Evolutionary conservation across 2,329 filamentous ascomycete genomes (phyloP).

Genomic region (Phyllosticta capitalensis): DNA sequence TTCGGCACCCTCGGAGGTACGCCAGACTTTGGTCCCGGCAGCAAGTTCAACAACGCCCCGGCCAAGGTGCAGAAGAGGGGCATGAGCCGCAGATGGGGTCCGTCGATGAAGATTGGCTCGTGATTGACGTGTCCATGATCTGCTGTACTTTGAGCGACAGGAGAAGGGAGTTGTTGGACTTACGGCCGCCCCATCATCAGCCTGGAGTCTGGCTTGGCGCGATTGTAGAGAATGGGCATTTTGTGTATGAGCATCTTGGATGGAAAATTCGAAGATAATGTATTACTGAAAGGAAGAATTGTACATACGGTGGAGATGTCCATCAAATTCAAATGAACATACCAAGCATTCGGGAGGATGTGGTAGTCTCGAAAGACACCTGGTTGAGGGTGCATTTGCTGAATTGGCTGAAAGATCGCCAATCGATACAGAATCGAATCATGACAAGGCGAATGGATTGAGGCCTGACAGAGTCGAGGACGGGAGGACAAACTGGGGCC

Average conservation of each 20-base stretch:
- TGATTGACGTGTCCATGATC: no score
- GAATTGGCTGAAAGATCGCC: no score
- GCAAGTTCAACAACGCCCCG: constrained; percentile 17
- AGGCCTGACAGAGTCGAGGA: background rate
- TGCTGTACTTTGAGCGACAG: background rate
- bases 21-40: constrained; percentile 56
- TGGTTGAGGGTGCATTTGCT: no score
- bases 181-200: background rate
- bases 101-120: background rate
- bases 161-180: background rate
- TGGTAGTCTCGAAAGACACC: no score
- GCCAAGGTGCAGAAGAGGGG: constrained; percentile 8
- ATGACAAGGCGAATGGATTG: background rate
- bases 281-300: background rate
- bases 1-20: constrained; percentile 57
- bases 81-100: background rate
- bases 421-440: no score
- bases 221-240: background rate
- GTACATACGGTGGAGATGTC: background rate
- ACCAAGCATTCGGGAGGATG: no score
- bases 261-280: background rate
- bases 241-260: background rate
- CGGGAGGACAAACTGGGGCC: background rate
- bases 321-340: no score
- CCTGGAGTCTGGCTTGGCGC: background rate